Conservation (phyloP, 805 yeast genomes). For the Candida boleticola region DNA sequence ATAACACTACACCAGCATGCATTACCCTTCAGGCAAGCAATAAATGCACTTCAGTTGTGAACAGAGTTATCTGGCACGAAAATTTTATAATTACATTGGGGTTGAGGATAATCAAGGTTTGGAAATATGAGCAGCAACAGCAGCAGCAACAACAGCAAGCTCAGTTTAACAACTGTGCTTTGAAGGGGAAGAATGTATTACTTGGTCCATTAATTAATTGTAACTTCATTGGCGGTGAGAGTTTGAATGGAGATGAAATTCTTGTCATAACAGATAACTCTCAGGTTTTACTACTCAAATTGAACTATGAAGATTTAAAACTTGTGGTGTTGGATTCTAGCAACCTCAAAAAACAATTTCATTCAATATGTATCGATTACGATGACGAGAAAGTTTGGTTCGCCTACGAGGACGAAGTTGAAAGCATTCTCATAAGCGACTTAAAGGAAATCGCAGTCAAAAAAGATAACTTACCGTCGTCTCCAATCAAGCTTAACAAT, state of each 20-base stretch:
- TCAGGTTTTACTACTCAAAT: slow-evolving; percentile 29
- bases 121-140: slow-evolving; percentile 45
- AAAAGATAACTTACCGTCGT: slow-evolving; percentile 9
- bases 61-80: slow-evolving; percentile 56
- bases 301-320: slow-evolving; percentile 20
- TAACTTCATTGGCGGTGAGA: slow-evolving; percentile 45
- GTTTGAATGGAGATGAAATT: slow-evolving; percentile 34
- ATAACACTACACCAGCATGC: slow-evolving; percentile 2
- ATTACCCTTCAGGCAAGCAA: slow-evolving; percentile 48
- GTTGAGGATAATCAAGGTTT: slow-evolving; percentile 56
- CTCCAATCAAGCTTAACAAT: background rate
- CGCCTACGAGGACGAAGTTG: slow-evolving; percentile 12
- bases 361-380: slow-evolving; percentile 16
- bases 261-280: slow-evolving; percentile 31
- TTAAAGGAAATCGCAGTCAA: slow-evolving; percentile 7
- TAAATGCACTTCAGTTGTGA: slow-evolving; percentile 59
- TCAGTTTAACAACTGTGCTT: slow-evolving; percentile 19
- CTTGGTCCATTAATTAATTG: slow-evolving; percentile 48
- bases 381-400: slow-evolving; percentile 25
- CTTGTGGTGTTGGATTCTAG: slow-evolving; percentile 15
- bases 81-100: slow-evolving; percentile 55
- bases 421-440: slow-evolving; percentile 9
- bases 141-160: slow-evolving; percentile 21
- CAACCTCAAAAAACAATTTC: slow-evolving; percentile 10
- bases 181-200: slow-evolving; percentile 60